A percentile compares a stretch with the other conserved stretches of the same genome.
phyloP scores from a whole-genome alignment of 2,329 filamentous ascomycete species.

The Whalleya microplaca region DNA sequence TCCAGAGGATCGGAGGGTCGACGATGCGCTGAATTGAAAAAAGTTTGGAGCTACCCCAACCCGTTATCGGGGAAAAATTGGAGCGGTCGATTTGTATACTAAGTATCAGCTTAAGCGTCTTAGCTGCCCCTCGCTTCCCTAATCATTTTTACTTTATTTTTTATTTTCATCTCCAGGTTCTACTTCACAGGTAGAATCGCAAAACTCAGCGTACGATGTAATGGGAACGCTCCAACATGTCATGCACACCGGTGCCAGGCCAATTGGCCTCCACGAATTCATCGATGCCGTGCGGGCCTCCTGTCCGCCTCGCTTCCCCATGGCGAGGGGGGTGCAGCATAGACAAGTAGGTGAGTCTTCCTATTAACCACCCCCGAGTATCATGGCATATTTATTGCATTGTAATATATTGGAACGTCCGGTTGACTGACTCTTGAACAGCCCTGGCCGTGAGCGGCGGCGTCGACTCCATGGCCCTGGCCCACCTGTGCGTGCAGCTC shows the following conservation, averaged over 20 bases:
- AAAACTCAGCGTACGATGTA: slow-evolving; percentile 37
- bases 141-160: background rate
- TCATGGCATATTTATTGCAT: too few species aligned
- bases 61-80: background rate
- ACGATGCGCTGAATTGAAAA: background rate
- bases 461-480: slow-evolving; percentile 96
- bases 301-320: slow-evolving; percentile 54
- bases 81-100: background rate
- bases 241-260: slow-evolving; percentile 44
- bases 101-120: too few species aligned
- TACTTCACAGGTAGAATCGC: background rate
- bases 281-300: slow-evolving; percentile 53
- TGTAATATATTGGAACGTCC: too few species aligned
- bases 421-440: slow-evolving; percentile 37
- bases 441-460: slow-evolving; percentile 87
- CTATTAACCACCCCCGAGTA: too few species aligned
- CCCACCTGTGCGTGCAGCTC: slow-evolving; percentile 67
- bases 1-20: background rate
- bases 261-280: slow-evolving; percentile 47
- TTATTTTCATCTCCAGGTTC: background rate
- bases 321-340: slow-evolving; percentile 37
- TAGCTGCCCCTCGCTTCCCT: too few species aligned
- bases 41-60: background rate
- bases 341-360: slow-evolving; percentile 51
- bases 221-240: slow-evolving; percentile 46